Evolutionary conservation across 176 grass and related monocot species (phyloP), one percentile per base, ranked within the genome.

Genomic region (Eragrostis curvula): DNA sequence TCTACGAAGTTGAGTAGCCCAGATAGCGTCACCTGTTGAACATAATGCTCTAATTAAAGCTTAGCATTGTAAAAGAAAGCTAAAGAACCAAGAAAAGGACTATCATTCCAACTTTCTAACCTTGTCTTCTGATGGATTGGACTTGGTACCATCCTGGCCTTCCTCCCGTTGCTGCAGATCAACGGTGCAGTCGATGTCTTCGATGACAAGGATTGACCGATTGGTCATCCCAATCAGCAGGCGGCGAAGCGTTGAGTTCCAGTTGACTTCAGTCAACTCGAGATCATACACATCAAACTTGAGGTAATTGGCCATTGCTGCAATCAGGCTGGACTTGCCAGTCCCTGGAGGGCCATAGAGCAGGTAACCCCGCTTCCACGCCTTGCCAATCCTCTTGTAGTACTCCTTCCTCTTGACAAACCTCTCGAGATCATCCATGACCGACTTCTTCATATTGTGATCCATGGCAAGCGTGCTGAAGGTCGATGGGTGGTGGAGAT

Each of bases 211-310:
- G 71, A 97, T 97, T 61, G 94, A 92, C 8, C 75, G 70, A 82
- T 92, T 94, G 40, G 75, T 85, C 91, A 97, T 94, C 27, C 86
- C 80, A 13, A 94, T 85, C 65, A 97, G 73, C 85, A 97, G 49
- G 46, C 85, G 55, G 40, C 91, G 71, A 3, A 97, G 87, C 5
- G 70, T 84, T 8, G 66, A 81, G 46, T 97, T 97, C 85, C 91
- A 87, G 21, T 51, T 67, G 20, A 94, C 94, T 74, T 94, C 91
- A 13, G 89, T 85, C 17, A 97, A 89, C 85, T 97, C 91, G 66
- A 97, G 81, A 81, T 97, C 94, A 43, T 97, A 97, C 56, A 94
- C 88, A 63, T 97, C 91, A 30, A 94, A 97, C 91, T 90, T 94
- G 82, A 97, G 92, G 75, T 94, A 81, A 66, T 97, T 97, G 43